Evolutionary conservation across 164 flowering plant genomes (phyloP).

Genomic region (Chimonanthus salicifolius): DNA sequence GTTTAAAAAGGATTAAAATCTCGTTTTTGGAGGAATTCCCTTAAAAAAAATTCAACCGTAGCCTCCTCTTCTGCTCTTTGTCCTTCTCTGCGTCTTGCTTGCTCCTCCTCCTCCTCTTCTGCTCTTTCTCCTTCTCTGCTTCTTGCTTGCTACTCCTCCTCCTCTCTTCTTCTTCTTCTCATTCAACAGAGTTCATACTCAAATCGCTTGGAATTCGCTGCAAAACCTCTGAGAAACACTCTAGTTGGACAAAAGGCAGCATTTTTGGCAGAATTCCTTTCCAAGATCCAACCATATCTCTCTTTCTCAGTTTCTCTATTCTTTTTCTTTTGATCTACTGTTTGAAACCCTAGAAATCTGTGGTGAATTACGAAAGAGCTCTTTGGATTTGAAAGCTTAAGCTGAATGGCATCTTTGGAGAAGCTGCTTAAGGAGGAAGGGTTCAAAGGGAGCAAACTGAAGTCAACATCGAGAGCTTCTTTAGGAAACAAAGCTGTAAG

Average conservation of each 20-base stretch:
- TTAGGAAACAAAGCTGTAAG: conserved; percentile 17
- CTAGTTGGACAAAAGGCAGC: neutral
- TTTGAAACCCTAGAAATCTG: neutral
- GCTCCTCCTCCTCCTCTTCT: too few relatives aligned
- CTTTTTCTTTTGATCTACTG: neutral
- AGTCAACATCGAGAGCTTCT: conserved; percentile 28
- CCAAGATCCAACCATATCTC: neutral
- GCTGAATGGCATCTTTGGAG: conserved; percentile 55
- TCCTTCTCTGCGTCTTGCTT: too few relatives aligned
- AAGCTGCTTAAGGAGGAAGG: conserved; percentile 70
- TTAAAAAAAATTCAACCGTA: too few relatives aligned
- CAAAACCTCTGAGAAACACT: neutral
- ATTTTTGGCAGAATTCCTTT: neutral
- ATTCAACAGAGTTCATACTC: too few relatives aligned
- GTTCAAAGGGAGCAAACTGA: conserved; percentile 38
- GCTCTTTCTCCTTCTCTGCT: too few relatives aligned
- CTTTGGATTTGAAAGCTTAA: neutral
- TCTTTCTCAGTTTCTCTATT: neutral
- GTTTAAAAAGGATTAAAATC: too few relatives aligned
- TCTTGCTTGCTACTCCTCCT: too few relatives aligned
- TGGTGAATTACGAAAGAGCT: neutral
- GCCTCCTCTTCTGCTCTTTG: too few relatives aligned
- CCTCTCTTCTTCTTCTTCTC: too few relatives aligned
- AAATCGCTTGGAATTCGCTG: neutral
- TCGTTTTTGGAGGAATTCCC: too few relatives aligned